Conservation (phyloP, 768 basidiomycete genomes). For the Ramaria sp. region DNA sequence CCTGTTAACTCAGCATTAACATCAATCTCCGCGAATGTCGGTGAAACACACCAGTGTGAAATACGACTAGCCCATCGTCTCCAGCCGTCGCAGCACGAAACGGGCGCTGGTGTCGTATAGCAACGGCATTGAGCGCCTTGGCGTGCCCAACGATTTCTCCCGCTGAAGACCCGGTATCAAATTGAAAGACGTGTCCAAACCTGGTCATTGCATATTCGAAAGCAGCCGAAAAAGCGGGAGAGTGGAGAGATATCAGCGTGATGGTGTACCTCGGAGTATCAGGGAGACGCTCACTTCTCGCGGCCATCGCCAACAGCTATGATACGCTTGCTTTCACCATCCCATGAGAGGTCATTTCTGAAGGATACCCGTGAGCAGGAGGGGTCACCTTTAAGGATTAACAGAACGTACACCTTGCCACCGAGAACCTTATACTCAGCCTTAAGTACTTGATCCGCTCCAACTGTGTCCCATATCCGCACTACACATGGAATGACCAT, state of each 20-base stretch:
- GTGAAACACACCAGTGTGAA: constrained; percentile 55
- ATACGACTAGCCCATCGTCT: constrained; percentile 72
- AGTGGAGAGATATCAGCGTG: too few species aligned
- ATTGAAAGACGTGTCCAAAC: constrained; percentile 75
- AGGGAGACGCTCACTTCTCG: constrained; percentile 48
- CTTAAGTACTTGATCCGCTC: constrained; percentile 74
- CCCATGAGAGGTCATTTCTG: constrained; percentile 94
- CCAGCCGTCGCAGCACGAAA: constrained; percentile 84
- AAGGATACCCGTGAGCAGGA: constrained; percentile 9
- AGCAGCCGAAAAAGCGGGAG: not conserved
- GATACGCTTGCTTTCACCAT: constrained; percentile 92
- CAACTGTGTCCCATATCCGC: constrained; percentile 87
- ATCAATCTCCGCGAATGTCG: not conserved
- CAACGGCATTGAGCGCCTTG: constrained; percentile 83
- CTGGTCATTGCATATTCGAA: constrained; percentile 27
- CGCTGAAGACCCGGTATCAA: constrained; percentile 72
- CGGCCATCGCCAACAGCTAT: constrained; percentile 88
- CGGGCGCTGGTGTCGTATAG: constrained; percentile 80
- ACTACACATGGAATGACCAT: constrained; percentile 31
- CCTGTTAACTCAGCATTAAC: constrained; percentile 22
- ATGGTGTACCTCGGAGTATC: too few species aligned
- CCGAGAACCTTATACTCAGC: constrained; percentile 68
- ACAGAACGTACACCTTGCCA: constrained; percentile 51
- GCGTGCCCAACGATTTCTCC: constrained; percentile 87
- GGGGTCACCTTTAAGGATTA: not conserved